Evolutionary conservation across 2,329 filamentous ascomycete species (phyloP).

Genomic region (Ophiostoma himal-ulmi): DNA sequence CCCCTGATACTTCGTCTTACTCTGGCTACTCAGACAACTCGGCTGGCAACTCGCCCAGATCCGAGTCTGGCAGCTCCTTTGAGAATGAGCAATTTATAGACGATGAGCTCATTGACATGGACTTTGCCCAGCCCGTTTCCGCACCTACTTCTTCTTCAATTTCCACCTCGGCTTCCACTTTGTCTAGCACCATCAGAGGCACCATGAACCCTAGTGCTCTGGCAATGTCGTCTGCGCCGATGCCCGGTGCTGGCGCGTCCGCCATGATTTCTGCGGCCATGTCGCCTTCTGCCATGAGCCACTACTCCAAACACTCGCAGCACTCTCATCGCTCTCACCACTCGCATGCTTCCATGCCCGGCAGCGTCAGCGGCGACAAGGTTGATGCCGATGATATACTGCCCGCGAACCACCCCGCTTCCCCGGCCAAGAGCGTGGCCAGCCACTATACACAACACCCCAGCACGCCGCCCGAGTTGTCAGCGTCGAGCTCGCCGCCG

Average conservation of each 20-base stretch:
- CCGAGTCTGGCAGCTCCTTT: slow-evolving; percentile 39
- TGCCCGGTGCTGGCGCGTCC: slow-evolving; percentile 31
- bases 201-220: slow-evolving; percentile 37
- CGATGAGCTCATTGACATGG: slow-evolving; percentile 31
- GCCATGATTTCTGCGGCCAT: slow-evolving; percentile 29
- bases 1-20: slow-evolving; percentile 44
- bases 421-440: slow-evolving; percentile 46
- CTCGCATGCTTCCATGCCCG: not conserved
- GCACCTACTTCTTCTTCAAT: slow-evolving; percentile 19
- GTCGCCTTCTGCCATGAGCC: slow-evolving; percentile 42
- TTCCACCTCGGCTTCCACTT: slow-evolving; percentile 21
- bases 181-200: slow-evolving; percentile 21
- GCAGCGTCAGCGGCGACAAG: slow-evolving; percentile 13
- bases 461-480: slow-evolving; percentile 52
- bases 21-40: slow-evolving; percentile 55
- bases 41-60: slow-evolving; percentile 47
- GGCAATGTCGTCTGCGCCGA: slow-evolving; percentile 37
- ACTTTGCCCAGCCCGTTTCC: slow-evolving; percentile 11
- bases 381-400: slow-evolving; percentile 24
- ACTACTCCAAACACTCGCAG: slow-evolving; percentile 45
- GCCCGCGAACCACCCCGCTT: slow-evolving; percentile 32
- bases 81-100: slow-evolving; percentile 40
- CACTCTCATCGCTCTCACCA: slow-evolving; percentile 30
- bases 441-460: slow-evolving; percentile 44
- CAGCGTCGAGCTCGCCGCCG: slow-evolving; percentile 55